Conservation (phyloP, 768 basidiomycete species). For the Rhodosporidiobolus sp. region DNA sequence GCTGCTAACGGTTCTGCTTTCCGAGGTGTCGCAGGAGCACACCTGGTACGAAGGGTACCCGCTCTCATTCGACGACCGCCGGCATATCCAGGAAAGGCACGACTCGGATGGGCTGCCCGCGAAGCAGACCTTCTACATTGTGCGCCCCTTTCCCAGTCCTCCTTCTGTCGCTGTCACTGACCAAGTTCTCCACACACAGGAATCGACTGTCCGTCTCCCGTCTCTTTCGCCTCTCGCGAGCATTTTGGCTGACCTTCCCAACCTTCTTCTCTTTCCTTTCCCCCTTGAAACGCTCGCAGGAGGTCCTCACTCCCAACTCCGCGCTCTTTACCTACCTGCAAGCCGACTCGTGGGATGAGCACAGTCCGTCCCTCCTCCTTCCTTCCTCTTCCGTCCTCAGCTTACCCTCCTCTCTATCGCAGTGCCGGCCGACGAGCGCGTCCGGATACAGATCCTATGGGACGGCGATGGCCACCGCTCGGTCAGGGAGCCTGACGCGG, state of each 20-base stretch:
- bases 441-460: conserved; percentile 24
- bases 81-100: conserved; percentile 24
- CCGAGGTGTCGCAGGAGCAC: conserved; percentile 38
- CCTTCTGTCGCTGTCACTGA: not conserved
- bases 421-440: conserved; percentile 13
- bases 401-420: not conserved
- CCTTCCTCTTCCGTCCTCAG: no score
- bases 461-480: conserved; percentile 8
- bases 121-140: conserved; percentile 41
- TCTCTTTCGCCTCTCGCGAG: no score
- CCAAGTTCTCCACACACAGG: not conserved
- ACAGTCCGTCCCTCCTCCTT: not conserved
- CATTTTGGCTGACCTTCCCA: not conserved
- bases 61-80: conserved; percentile 29
- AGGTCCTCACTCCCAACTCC: conserved; percentile 11
- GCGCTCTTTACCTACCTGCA: conserved; percentile 31
- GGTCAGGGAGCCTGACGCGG: not conserved
- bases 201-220: conserved; percentile 1
- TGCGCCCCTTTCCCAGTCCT: conserved; percentile 11
- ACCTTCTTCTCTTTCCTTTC: not conserved
- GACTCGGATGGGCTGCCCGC: not conserved
- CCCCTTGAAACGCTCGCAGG: conserved; percentile 2
- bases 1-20: not conserved
- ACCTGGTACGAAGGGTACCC: conserved; percentile 38
- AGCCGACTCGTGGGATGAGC: conserved; percentile 39